These are phyloP conservation scores for Eucalyptus marginata DNA, from an alignment of 345 rosid species.

Conservation along the genomic window DNA sequence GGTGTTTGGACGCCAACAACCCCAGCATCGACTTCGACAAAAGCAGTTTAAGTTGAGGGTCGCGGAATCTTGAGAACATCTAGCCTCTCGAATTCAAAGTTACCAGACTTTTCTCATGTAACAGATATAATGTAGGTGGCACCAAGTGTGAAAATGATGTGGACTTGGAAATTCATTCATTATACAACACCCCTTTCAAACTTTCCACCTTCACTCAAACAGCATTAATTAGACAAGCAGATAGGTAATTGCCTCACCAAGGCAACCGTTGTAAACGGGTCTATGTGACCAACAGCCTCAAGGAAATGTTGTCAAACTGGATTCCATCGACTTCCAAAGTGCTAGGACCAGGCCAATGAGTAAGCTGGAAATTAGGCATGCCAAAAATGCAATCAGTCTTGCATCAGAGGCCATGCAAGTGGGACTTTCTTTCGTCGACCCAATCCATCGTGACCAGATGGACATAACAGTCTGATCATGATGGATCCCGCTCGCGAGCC, in stretches of 20 bases:
- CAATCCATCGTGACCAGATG: background rate
- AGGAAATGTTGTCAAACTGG: background rate
- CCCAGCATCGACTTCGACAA: constrained; percentile 17
- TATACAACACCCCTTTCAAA: background rate
- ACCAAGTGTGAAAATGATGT: background rate
- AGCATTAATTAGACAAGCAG: background rate
- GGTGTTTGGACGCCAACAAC: constrained; percentile 24
- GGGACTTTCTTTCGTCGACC: background rate
- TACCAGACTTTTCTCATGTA: background rate
- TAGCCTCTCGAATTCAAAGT: background rate
- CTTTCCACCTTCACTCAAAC: background rate
- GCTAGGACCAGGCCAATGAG: background rate
- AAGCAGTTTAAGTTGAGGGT: background rate
- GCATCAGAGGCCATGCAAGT: background rate
- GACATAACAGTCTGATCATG: background rate
- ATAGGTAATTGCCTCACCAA: background rate
- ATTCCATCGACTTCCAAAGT: background rate
- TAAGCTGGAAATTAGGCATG: background rate
- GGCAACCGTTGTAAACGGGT: background rate
- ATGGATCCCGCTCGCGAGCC: background rate
- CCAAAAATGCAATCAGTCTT: background rate
- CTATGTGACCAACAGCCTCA: background rate
- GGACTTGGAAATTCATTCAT: background rate
- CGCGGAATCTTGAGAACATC: background rate
- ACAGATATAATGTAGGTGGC: background rate